Evolutionary conservation across 345 rosid genomes (phyloP).

Genomic region (Punica granatum): DNA sequence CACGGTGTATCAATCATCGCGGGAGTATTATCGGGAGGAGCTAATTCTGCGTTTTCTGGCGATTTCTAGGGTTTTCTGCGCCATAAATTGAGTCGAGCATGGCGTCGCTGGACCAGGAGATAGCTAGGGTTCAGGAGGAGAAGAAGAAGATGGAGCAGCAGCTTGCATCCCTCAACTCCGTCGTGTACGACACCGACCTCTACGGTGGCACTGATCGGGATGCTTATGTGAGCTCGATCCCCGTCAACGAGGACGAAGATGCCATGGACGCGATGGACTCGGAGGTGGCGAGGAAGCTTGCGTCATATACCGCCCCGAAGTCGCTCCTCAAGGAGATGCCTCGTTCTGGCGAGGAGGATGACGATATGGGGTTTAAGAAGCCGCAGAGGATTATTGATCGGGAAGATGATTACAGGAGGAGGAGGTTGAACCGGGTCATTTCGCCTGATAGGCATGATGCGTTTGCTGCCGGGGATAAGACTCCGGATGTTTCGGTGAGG

Average conservation of each 20-base stretch:
- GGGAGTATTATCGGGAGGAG: not conserved
- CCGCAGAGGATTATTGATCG: constrained; percentile 75
- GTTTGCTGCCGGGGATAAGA: constrained; percentile 84
- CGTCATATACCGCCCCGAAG: constrained; percentile 92
- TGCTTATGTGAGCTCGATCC: constrained; percentile 59
- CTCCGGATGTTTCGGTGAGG: constrained; percentile 74
- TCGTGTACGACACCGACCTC: constrained; percentile 70
- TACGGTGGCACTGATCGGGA: constrained; percentile 71
- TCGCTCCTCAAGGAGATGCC: constrained; percentile 70
- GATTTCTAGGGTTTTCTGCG: not conserved
- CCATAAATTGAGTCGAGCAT: not conserved
- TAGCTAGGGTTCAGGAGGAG: constrained; percentile 82
- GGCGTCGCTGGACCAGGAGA: constrained; percentile 56
- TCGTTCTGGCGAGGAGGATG: constrained; percentile 51
- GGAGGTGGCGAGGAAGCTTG: constrained; percentile 65
- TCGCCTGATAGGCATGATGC: constrained; percentile 97
- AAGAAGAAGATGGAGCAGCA: constrained; percentile 63
- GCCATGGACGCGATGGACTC: constrained; percentile 49
- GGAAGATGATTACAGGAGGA: constrained; percentile 81
- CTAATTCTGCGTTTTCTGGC: not conserved
- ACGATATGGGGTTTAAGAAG: constrained; percentile 48
- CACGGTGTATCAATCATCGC: not conserved
- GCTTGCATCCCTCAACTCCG: constrained; percentile 59
- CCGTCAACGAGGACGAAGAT: constrained; percentile 84
- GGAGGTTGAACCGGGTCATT: constrained; percentile 71